Conservation (phyloP, 2,329 filamentous ascomycete species). For the Xylariales sp. region DNA sequence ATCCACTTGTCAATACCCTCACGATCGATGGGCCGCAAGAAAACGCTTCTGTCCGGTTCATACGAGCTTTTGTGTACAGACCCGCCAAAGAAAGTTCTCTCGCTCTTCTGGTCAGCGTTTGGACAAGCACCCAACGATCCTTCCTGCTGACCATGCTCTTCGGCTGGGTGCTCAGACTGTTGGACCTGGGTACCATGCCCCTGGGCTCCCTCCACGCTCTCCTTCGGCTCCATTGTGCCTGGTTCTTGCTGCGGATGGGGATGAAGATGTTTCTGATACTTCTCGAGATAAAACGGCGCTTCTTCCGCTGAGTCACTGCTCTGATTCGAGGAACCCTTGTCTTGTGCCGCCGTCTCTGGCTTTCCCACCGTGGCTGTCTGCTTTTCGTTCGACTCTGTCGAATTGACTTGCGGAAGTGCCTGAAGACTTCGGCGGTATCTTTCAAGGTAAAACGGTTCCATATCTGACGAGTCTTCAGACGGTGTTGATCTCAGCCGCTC, state of each 20-base stretch:
- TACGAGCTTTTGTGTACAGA: too few relatives aligned
- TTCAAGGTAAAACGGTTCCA: slow-evolving; percentile 3
- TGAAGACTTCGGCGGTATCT: not conserved
- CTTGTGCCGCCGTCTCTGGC: not conserved
- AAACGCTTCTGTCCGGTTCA: too few relatives aligned
- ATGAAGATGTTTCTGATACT: slow-evolving; percentile 6
- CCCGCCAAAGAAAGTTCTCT: too few relatives aligned
- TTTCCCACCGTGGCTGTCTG: not conserved
- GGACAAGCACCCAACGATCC: not conserved
- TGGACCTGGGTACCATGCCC: too few relatives aligned
- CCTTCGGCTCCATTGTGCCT: not conserved
- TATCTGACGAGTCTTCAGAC: not conserved
- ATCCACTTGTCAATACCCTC: too few relatives aligned
- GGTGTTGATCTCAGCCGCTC: too few relatives aligned
- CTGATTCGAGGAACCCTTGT: not conserved
- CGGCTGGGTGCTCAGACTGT: too few relatives aligned
- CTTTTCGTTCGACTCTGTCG: not conserved
- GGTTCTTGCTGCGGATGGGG: not conserved
- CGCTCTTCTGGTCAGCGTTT: not conserved
- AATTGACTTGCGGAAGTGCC: not conserved
- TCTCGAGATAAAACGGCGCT: slow-evolving; percentile 12
- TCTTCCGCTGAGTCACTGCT: not conserved
- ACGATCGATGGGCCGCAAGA: too few relatives aligned
- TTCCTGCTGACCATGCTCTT: too few relatives aligned
- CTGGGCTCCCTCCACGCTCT: too few relatives aligned